Base-by-base conservation (phyloP, 257 asterid species). In the Schizonepeta tenuifolia region DNA sequence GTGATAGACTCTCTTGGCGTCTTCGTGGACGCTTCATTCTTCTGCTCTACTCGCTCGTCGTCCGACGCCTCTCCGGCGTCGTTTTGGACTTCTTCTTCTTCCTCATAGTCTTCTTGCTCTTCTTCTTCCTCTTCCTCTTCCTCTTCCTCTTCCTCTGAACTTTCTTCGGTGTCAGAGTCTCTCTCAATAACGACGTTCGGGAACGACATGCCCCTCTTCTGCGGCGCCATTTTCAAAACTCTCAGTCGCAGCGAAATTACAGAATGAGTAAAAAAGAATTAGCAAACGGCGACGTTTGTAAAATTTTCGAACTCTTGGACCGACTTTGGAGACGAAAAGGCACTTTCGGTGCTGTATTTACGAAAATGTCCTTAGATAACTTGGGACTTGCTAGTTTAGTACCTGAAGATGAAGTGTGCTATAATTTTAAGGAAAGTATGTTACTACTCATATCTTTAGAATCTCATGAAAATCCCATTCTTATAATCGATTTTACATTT, bases 131-230 rank as follows among this genome's bases (percentile, higher is more conserved):
- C 69, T 14, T 61, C 81, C 1, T 65, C 69, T 21, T 61, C 79
- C 33, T 73, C 83, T 3, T 58, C 77, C 11, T 60, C 83, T 3
- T 58, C 77, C 11, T 60, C 81, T 7, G 97, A 88, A 79, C 90
- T 86, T 26, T 86, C 85, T 67, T 94, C 97, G 9, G 96, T 75
- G 67, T 94, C 97, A 13, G 95, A 77, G 1, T 89, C 97, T 22
- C 86, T 83, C 73, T 83, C 90, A n/a, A 89, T 87, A 72, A 94
- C 76, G 20, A 94, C 84, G 54, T 84, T 78, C 9, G 99, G 96
- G 74, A 89, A 91, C 57, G 86, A 80, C 58, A 40, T 41, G 59
- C 78, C 77, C 75, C 97, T 84, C 7, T 91, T 87, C 70, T 79
- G 91, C 67, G 93, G 88, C 69, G 91, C 85, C 97, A 94, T 94